These are phyloP conservation scores for Boletus subcaerulescens DNA, from an alignment of 768 basidiomycete species.

Conservation along the genomic window DNA sequence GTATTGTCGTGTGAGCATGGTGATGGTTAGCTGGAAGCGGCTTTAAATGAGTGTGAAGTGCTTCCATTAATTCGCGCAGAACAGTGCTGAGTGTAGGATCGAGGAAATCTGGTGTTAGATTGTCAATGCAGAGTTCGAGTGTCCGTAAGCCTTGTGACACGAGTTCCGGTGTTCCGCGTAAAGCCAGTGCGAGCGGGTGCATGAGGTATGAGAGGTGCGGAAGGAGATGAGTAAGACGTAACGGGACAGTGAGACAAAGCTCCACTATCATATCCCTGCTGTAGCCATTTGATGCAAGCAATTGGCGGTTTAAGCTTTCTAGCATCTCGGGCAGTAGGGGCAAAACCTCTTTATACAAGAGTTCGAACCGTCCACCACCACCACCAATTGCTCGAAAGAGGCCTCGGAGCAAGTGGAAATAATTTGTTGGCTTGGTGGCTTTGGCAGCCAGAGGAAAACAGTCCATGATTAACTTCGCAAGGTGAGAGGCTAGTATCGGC, in stretches of 20 bases:
- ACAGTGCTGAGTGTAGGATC: conserved; percentile 94
- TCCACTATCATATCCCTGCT: conserved; percentile 93
- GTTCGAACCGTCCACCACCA: conserved; percentile 88
- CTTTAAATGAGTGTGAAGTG: conserved; percentile 85
- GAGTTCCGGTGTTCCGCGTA: conserved; percentile 83
- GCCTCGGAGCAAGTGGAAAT: conserved; percentile 87
- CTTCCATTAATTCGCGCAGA: conserved; percentile 90
- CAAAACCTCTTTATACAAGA: conserved; percentile 92
- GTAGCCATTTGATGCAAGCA: conserved; percentile 78
- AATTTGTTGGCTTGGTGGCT: conserved; percentile 85
- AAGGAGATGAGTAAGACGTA: conserved; percentile 91
- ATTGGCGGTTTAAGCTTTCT: conserved; percentile 88
- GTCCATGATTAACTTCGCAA: conserved; percentile 92
- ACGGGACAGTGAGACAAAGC: conserved; percentile 92
- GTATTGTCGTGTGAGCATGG: conserved; percentile 91
- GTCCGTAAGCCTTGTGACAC: conserved; percentile 95
- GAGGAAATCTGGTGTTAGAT: conserved; percentile 94
- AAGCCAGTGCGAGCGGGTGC: conserved; percentile 90
- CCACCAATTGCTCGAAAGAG: conserved; percentile 93
- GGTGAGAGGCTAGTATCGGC: conserved; percentile 87
- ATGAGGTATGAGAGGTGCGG: conserved; percentile 94
- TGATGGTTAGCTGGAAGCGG: conserved; percentile 87
- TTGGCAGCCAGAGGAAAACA: conserved; percentile 94
- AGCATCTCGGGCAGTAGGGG: conserved; percentile 97
- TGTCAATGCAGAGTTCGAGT: conserved; percentile 98